Evolutionary conservation across 1,284 basidiomycete species (phyloP), one percentile per base, ranked within the genome.

Genomic region (Boletus sp.): DNA sequence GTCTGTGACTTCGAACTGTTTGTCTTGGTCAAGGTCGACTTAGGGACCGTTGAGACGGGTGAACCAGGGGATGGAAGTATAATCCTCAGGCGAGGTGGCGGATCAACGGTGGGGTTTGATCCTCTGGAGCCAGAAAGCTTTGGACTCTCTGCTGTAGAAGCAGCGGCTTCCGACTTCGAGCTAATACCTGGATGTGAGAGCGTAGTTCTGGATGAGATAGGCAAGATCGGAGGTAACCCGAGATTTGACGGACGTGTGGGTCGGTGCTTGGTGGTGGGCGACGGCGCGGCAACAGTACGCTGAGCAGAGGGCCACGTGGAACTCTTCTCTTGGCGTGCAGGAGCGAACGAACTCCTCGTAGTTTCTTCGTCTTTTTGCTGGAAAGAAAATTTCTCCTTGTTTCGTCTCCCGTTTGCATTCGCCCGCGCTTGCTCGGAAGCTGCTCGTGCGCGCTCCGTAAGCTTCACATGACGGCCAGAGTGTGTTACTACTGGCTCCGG

Each of bases 391-490:
- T 32, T 46, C 3, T 20, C 39, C 16, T 51, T 57, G n/a, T 39
- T 45, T 46, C 37, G 44, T 39, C 17, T 45, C 7, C 8, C 35
- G 7, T 20, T 38, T 10, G 17, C 6, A 13, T 41, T 41, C 20
- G 32, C 19, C 8, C 43, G 39, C 1, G 19, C 32, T 34, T 49
- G 32, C 8, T 49, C 10, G 2, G 39, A 20, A 30, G 52, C 49
- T 8, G 46, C 53, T 14, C 49, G 49, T 1, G 53, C 64, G 12
- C 63, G 53, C 14, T 46, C 29, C 2, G 58, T 52, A 14, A 44
- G 50, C 19, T 56, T 67, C 25, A 56, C 51, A 30, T 48, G 58
- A 38, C 62, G 58, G 6, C 64, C 62, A 30, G 50, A 64, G 8
- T n/a, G 46, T 6, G 65, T 64, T 4, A 8, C 45, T 22, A 53